Conservation (phyloP, 164 flowering plant species). For the Amborella trichopoda region DNA sequence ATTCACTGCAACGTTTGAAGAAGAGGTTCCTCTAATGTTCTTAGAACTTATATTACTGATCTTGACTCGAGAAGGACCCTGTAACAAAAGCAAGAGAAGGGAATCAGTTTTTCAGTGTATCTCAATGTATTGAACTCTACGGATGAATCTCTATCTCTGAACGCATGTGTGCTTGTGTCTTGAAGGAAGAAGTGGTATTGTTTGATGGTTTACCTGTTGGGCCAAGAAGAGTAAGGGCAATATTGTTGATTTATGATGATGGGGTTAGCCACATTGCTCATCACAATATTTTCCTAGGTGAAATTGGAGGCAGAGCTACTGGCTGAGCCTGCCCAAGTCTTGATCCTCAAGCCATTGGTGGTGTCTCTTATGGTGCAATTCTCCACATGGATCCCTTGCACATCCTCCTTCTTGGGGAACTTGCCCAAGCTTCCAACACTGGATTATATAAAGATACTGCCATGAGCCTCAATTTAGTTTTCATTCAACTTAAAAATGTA, state of each 20-base stretch:
- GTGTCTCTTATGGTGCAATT: constrained; percentile 39
- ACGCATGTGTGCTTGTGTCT: too few species aligned
- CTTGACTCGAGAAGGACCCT: constrained; percentile 44
- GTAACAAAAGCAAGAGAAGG: too few species aligned
- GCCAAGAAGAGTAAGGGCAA: constrained; percentile 37
- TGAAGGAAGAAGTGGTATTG: too few species aligned
- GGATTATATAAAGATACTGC: neutral
- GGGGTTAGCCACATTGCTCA: constrained; percentile 49
- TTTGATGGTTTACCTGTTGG: constrained; percentile 6
- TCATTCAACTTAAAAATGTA: too few species aligned
- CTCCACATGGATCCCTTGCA: constrained; percentile 31
- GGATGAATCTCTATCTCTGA: too few species aligned
- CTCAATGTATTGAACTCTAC: too few species aligned
- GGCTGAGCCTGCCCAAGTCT: constrained; percentile 57
- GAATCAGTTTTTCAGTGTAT: too few species aligned
- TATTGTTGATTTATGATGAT: constrained; percentile 53
- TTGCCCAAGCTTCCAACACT: constrained; percentile 64
- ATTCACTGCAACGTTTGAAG: constrained; percentile 32
- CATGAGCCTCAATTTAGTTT: too few species aligned
- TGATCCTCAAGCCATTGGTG: constrained; percentile 52
- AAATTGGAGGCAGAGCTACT: constrained; percentile 36
- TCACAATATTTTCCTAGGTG: constrained; percentile 42
- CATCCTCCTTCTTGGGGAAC: constrained; percentile 35
- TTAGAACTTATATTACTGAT: constrained; percentile 35
- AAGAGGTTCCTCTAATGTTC: constrained; percentile 53